Evolutionary conservation across 129 eudicot species (phyloP).

Genomic region (Flaveria robusta): DNA sequence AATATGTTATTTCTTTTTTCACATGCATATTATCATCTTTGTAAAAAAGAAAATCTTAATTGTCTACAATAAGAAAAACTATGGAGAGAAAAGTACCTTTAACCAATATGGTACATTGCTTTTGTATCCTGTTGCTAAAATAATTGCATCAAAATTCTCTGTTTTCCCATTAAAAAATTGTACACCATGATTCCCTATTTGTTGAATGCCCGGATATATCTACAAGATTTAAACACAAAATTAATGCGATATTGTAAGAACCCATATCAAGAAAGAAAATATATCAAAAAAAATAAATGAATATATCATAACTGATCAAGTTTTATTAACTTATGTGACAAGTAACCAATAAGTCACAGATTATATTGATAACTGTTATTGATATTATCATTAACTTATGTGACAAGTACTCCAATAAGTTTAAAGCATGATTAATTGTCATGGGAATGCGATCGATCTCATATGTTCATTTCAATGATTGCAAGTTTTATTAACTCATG

Average conservation of each 20-base stretch:
- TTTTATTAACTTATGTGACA: not conserved
- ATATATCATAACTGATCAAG: not conserved
- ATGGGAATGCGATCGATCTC: too few relatives aligned
- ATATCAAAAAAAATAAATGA: not conserved
- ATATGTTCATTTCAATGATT: too few relatives aligned
- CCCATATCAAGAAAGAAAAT: not conserved
- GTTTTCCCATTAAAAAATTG: slow-evolving; percentile 70
- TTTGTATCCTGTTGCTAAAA: slow-evolving; percentile 97
- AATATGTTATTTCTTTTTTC: not conserved
- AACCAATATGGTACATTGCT: slow-evolving; percentile 97
- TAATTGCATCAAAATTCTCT: slow-evolving; percentile 83
- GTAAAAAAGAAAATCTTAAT: not conserved
- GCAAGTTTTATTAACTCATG: too few relatives aligned
- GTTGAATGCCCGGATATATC: slow-evolving; percentile 63
- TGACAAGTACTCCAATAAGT: too few relatives aligned
- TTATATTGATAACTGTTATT: too few relatives aligned
- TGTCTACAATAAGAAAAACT: not conserved
- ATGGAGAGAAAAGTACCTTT: slow-evolving; percentile 58
- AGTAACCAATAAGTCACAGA: not conserved
- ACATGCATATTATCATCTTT: not conserved
- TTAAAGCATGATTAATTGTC: too few relatives aligned
- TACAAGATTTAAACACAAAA: slow-evolving; percentile 23
- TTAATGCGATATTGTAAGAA: not conserved
- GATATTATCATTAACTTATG: too few relatives aligned
- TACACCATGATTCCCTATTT: slow-evolving; percentile 45